A percentile compares a stretch with the other conserved stretches of the same genome.
These are phyloP conservation scores for Claviceps sp. DNA, from an alignment of 2,329 filamentous ascomycete genomes.

Conservation along the genomic window DNA sequence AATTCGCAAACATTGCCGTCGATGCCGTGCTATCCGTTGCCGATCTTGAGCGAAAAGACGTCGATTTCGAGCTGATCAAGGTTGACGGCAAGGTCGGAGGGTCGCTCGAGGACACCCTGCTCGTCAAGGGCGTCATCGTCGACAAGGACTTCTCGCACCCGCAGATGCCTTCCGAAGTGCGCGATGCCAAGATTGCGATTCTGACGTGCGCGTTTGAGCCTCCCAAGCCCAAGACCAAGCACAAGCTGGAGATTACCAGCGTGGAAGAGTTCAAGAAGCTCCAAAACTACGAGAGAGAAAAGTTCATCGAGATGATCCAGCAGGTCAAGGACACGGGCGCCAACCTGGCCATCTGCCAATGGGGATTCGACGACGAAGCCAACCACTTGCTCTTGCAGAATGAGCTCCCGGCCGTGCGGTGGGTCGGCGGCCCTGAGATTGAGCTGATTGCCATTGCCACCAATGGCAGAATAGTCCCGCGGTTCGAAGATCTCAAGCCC, in stretches of 20 bases:
- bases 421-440: slow-evolving; percentile 97
- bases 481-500: slow-evolving; percentile 84
- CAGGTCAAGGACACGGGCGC: slow-evolving; percentile 96
- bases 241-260: slow-evolving; percentile 93
- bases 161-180: slow-evolving; percentile 94
- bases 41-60: slow-evolving; percentile 89
- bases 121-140: slow-evolving; percentile 95
- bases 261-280: slow-evolving; percentile 98
- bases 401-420: slow-evolving; percentile 85
- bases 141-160: slow-evolving; percentile 99
- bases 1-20: slow-evolving; percentile 93
- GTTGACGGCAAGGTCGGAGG: slow-evolving; percentile 97
- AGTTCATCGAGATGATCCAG: slow-evolving; percentile 97
- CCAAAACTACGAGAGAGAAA: slow-evolving; percentile 88
- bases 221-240: slow-evolving; percentile 98
- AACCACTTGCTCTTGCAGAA: slow-evolving; percentile 97
- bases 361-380: slow-evolving; percentile 98
- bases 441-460: slow-evolving; percentile 97
- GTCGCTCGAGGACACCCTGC: slow-evolving; percentile 77
- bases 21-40: slow-evolving; percentile 95
- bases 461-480: slow-evolving; percentile 91
- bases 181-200: slow-evolving; percentile 93
- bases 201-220: slow-evolving; percentile 97
- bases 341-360: slow-evolving; percentile 96
- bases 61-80: slow-evolving; percentile 98